Base-by-base conservation (phyloP, 208 protist genomes). In the Leishmania martiniquensis region DNA sequence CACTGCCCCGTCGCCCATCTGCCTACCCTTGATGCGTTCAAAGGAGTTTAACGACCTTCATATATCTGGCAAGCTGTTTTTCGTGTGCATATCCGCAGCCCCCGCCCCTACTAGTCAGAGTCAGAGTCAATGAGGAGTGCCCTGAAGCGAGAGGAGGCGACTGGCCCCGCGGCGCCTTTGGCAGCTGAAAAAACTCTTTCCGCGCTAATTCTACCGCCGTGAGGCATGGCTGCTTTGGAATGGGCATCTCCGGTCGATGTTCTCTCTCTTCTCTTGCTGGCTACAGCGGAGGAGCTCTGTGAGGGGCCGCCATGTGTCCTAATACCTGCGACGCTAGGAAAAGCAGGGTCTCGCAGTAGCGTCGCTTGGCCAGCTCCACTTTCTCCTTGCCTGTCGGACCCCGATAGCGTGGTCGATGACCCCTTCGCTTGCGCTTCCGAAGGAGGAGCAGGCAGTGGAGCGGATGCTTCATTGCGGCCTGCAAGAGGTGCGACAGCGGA, bases 31-130 rank as follows among this genome's bases (percentile, higher is more conserved):
- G 29, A 37, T 9, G 9, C 37, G 12, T 25, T 69, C 15, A 10
- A 45, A 4, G n/a, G 29, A 20, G 42, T 22, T 49, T 44, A 10
- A 69, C 34, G 25, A 49, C 39, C 0, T 15, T 42, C 65, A 7
- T 49, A 39, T 1, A 3, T n/a, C 17, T 67, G 13, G 6, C n/a
- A 37, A 29, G 20, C 13, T 44, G 12, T 66, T 66, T 39, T 44
- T n/a, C 7, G 25, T 67, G 39, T 67, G 13, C 20, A 13, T 5
- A 13, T 63, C 5, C 22, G 54, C 54, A 59, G n/a, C 34, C 4
- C n/a, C n/a, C 10, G 32, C 52, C 66, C 71, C 25, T 65, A 87
- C 44, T 86, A 90, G 52, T 91, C 87, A 1, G 87, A 91, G 73
- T 89, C 84, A 4, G 80, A 88, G 66, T 80, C 78, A 3, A 86